Evolutionary conservation across 192 early-diverging fungal genomes (phyloP).

Genomic region (Backusella tuberculispora): DNA sequence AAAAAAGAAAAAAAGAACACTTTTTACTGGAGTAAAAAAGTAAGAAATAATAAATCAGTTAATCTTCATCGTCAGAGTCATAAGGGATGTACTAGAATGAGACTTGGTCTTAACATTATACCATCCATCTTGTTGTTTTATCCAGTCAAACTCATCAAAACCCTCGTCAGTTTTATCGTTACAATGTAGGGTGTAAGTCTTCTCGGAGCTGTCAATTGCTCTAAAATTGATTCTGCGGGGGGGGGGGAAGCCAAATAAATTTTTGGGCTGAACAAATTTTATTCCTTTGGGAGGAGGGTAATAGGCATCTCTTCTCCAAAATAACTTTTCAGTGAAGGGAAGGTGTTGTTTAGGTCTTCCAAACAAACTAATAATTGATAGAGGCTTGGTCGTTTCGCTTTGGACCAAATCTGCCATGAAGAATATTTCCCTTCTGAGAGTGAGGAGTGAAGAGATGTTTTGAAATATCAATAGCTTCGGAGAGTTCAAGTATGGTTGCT

Average conservation of each 20-base stretch:
- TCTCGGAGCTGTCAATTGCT: neutral
- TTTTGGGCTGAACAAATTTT: neutral
- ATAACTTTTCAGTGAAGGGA: neutral
- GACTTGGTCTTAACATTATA: neutral
- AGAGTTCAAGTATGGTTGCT: neutral
- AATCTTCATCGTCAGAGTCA: neutral
- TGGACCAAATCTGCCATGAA: neutral
- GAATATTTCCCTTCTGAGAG: neutral
- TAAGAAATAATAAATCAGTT: too few species aligned
- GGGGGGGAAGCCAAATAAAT: neutral
- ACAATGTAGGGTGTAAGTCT: neutral
- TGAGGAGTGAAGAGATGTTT: neutral
- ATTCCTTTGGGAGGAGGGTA: conserved; percentile 2
- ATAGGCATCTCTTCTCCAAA: neutral
- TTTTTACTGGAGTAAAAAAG: too few species aligned
- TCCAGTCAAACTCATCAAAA: neutral
- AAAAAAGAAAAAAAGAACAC: too few species aligned
- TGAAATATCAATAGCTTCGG: neutral
- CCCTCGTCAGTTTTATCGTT: neutral
- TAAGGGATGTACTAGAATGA: neutral
- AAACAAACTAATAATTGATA: neutral
- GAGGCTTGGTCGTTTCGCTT: neutral
- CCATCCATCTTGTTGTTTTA: neutral
- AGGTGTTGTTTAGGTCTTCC: neutral
- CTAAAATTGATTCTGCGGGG: neutral